Conservation (phyloP, 2,329 filamentous ascomycete species). For the Diaporthe destruens region DNA sequence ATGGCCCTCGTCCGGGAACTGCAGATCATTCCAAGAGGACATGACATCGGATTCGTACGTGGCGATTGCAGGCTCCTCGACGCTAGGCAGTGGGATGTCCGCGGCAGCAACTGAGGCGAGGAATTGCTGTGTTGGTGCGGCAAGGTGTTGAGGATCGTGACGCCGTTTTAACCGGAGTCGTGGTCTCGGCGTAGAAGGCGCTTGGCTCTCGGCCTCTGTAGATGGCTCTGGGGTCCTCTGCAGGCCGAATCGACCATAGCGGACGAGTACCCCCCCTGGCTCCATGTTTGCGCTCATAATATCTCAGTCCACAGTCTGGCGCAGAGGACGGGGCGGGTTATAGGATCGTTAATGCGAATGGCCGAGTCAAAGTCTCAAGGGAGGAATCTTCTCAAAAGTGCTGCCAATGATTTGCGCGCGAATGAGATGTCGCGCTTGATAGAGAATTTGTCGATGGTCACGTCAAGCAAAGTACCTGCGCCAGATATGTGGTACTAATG, state of each 20-base stretch:
- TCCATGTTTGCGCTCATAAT: conserved; percentile 39
- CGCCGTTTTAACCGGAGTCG: conserved; percentile 69
- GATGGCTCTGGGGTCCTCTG: conserved; percentile 68
- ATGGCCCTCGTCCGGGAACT: conserved; percentile 48
- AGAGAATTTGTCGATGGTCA: background rate
- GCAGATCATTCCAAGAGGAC: conserved; percentile 57
- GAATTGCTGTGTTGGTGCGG: conserved; percentile 74
- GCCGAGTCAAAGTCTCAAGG: conserved; percentile 10
- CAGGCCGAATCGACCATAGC: conserved; percentile 58
- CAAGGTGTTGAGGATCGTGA: conserved; percentile 61
- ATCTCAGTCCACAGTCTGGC: conserved; percentile 29
- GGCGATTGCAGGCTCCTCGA: conserved; percentile 65
- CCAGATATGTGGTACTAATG: conserved; percentile 14
- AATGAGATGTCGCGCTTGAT: conserved; percentile 1
- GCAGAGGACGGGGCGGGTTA: conserved; percentile 20
- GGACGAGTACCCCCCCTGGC: conserved; percentile 28
- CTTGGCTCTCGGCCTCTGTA: conserved; percentile 52
- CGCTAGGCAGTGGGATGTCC: conserved; percentile 74
- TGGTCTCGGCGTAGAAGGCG: conserved; percentile 65
- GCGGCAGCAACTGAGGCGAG: conserved; percentile 76
- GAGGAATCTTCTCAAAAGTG: conserved; percentile 17
- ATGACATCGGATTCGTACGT: conserved; percentile 37
- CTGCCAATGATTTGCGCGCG: conserved; percentile 1
- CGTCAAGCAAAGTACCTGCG: conserved; percentile 16
- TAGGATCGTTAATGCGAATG: conserved; percentile 21